These are phyloP conservation scores for Grosmannia huntii DNA, from an alignment of 2,329 filamentous ascomycete genomes.

Conservation along the genomic window DNA sequence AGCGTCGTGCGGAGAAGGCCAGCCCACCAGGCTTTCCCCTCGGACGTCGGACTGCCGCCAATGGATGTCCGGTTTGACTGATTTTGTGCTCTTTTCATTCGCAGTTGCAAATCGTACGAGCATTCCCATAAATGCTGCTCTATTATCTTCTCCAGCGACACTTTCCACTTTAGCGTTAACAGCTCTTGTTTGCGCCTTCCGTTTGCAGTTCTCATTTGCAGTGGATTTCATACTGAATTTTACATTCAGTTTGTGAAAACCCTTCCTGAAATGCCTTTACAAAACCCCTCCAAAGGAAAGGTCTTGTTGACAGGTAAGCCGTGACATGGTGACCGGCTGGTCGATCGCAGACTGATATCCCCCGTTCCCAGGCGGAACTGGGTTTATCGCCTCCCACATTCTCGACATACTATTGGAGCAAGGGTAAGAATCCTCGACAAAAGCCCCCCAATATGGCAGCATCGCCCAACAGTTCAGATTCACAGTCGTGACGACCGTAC, in stretches of 20 bases:
- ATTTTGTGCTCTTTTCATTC: neutral
- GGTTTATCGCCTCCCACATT: conserved; percentile 42
- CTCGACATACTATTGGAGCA: conserved; percentile 32
- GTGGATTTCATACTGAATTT: neutral
- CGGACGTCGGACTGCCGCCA: conserved; percentile 2
- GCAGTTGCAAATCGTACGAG: neutral
- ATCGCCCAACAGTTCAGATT: conserved; percentile 17
- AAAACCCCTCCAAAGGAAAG: conserved; percentile 24
- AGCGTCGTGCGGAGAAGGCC: neutral
- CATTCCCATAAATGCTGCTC: too few relatives aligned
- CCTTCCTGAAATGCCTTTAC: neutral
- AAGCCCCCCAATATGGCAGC: neutral
- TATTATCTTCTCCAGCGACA: too few relatives aligned
- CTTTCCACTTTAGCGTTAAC: neutral
- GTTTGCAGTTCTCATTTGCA: neutral
- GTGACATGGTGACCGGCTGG: neutral
- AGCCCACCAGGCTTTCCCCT: neutral
- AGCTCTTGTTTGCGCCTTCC: neutral
- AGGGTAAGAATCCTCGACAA: conserved; percentile 17
- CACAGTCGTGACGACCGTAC: conserved; percentile 32
- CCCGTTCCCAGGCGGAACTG: conserved; percentile 25
- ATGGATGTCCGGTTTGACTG: conserved; percentile 4
- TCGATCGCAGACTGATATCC: neutral
- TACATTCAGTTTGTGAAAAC: neutral
- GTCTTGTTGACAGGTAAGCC: conserved; percentile 27